These are phyloP conservation scores for Fusarium scirpi DNA, from an alignment of 2,329 filamentous ascomycete genomes.

Conservation along the genomic window DNA sequence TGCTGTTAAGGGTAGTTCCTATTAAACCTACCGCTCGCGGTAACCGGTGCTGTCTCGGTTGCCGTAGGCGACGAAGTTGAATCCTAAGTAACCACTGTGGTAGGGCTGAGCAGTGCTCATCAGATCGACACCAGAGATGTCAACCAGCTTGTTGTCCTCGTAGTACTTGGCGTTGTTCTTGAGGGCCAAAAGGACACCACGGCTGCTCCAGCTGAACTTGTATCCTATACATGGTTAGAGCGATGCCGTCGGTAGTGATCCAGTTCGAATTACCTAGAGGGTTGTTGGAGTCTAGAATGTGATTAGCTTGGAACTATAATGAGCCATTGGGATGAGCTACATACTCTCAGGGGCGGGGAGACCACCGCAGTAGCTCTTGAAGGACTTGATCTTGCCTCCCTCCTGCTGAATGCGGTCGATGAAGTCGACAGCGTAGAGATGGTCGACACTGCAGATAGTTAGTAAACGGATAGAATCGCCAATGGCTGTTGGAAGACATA, in stretches of 20 bases:
- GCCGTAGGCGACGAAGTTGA: constrained; percentile 89
- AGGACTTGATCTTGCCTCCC: constrained; percentile 86
- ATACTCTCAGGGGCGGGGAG: constrained; percentile 70
- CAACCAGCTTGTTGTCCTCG: constrained; percentile 80
- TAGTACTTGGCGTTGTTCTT: constrained; percentile 87
- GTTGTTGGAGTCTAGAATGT: constrained; percentile 74
- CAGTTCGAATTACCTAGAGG: constrained; percentile 67
- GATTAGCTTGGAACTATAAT: constrained; percentile 5
- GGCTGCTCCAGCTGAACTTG: constrained; percentile 69
- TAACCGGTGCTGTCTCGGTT: constrained; percentile 92
- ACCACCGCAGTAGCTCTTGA: constrained; percentile 88
- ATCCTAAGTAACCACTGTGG: constrained; percentile 82
- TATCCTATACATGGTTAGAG: constrained; percentile 64
- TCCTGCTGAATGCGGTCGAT: constrained; percentile 88
- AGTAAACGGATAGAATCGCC: not conserved
- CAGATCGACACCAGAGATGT: constrained; percentile 72
- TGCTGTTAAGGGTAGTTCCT: not conserved
- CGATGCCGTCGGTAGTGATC: not conserved
- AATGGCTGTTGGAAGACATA: constrained; percentile 6
- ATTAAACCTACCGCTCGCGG: constrained; percentile 79
- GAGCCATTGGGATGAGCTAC: constrained; percentile 2
- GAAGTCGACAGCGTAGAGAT: constrained; percentile 82
- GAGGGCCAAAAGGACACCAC: constrained; percentile 89
- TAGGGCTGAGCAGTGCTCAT: constrained; percentile 93
- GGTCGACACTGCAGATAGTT: constrained; percentile 33